Evolutionary conservation across 2,329 filamentous ascomycete species (phyloP).

Genomic region (Aspergillus pseudoviridinutans): DNA sequence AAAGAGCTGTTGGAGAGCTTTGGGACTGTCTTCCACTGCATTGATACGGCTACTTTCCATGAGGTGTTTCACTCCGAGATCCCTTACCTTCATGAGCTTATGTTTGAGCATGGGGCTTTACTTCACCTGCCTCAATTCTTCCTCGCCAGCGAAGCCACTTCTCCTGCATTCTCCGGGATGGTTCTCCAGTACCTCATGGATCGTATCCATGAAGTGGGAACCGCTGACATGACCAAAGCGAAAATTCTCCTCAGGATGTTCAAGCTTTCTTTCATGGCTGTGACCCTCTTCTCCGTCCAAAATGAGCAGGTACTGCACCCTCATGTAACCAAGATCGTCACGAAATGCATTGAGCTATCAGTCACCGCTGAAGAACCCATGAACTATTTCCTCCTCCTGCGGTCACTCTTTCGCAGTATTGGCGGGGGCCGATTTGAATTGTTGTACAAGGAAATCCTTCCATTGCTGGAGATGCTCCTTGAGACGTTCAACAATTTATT

Average conservation of each 20-base stretch:
- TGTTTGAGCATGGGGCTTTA: slow-evolving; percentile 91
- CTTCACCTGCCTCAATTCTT: slow-evolving; percentile 97
- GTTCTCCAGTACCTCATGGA: slow-evolving; percentile 96
- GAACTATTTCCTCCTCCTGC: slow-evolving; percentile 93
- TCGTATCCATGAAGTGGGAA: slow-evolving; percentile 90
- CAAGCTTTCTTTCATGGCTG: slow-evolving; percentile 98
- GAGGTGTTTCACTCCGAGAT: slow-evolving; percentile 98
- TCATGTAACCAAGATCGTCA: slow-evolving; percentile 95
- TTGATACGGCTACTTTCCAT: slow-evolving; percentile 96
- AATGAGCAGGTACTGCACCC: slow-evolving; percentile 95
- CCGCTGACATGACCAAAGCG: slow-evolving; percentile 84
- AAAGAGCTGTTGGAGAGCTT: slow-evolving; percentile 97
- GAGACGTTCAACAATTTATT: slow-evolving; percentile 96
- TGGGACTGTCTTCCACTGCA: slow-evolving; percentile 96
- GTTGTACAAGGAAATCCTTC: slow-evolving; percentile 95
- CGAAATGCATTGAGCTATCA: slow-evolving; percentile 92
- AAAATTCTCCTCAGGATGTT: slow-evolving; percentile 91
- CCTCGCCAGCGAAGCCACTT: slow-evolving; percentile 96
- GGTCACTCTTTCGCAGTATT: slow-evolving; percentile 92
- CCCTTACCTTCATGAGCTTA: slow-evolving; percentile 92
- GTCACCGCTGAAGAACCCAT: slow-evolving; percentile 95
- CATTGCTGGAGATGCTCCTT: slow-evolving; percentile 91
- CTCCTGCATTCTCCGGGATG: slow-evolving; percentile 97
- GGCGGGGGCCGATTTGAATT: slow-evolving; percentile 97
- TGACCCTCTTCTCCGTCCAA: slow-evolving; percentile 88